Conservation (phyloP, 257 asterid genomes). For the Solanum arcanum region DNA sequence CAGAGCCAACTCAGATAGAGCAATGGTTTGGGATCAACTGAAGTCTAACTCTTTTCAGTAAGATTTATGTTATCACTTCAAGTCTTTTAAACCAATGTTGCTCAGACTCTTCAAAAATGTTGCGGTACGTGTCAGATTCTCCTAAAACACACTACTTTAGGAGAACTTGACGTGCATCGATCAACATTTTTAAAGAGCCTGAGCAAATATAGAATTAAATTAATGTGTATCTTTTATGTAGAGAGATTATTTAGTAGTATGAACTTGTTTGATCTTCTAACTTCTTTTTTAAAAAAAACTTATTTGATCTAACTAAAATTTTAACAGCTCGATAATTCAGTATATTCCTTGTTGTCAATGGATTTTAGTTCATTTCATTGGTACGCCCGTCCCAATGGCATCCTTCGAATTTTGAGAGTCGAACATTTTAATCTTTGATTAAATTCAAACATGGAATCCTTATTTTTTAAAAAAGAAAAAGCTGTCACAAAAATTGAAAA, state of each 20-base stretch:
- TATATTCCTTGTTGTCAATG: not conserved
- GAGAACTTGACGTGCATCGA: not conserved
- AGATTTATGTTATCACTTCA: conserved; percentile 10
- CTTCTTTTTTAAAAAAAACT: not conserved
- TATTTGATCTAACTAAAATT: not conserved
- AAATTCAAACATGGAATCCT: not conserved
- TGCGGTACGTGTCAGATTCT: not conserved
- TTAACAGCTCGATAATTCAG: not conserved
- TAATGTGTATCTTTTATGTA: too few species aligned
- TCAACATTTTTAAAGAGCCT: not conserved
- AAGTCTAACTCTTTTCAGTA: conserved; percentile 68
- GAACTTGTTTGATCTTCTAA: too few species aligned
- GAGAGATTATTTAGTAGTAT: too few species aligned
- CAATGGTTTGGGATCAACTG: conserved; percentile 80
- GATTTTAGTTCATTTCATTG: not conserved
- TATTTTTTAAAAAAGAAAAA: not conserved
- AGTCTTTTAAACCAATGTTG: not conserved
- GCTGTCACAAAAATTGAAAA: not conserved
- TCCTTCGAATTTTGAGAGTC: not conserved
- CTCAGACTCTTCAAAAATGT: not conserved
- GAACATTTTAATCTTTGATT: not conserved
- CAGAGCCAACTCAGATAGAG: conserved; percentile 58
- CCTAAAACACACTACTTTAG: not conserved
- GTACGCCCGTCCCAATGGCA: not conserved
- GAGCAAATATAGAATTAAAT: not conserved